Base-by-base conservation (phyloP, 768 basidiomycete species). In the Leccinum truebloodii region DNA sequence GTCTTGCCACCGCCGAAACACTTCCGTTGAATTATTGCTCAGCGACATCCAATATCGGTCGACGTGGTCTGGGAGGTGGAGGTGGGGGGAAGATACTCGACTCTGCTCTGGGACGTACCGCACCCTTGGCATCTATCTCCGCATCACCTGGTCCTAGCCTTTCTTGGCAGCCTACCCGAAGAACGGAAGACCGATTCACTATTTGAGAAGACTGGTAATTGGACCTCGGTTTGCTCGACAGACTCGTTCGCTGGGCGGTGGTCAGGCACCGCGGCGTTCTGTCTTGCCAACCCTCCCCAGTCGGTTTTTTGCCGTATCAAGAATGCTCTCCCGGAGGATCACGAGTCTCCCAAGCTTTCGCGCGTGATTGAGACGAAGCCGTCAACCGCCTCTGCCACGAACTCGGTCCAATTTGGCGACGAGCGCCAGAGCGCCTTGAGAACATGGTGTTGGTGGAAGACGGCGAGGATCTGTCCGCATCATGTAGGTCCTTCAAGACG, bases 381-480 rank as follows among this genome's bases (percentile, higher is more conserved):
- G 0, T 89, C 87, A 1, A 87, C 88, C 52, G 84, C 82, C 0
- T 89, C 89, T 2, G 84, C 84, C 0, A 76, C 81, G 0, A 52
- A 55, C 37, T 88, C 88, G 7, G 80, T 75, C 65, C 80, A 84
- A 51, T 89, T 90, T 64, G 88, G 88, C 3, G 82, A 78, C 41
- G 86, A 88, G 49, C 79, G 83, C 18, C 12, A 89, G 83, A 86
- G 67, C 90, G 86, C 65, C 71, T 88, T 59, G 89, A 92, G 65
- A 85, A 88, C 4, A 85, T 81, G 22, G 83, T 76, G 48, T 77
- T 92, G 4, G 75, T 81, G 54, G 90, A 84, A 3, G 83, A 86
- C 22, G 89, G 89, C 4, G 86, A 92, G 55, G 88, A 91, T 62
- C 65, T 60, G 3, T 73, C 75, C 9, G 69, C 67, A 39, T 82